Conservation (phyloP, 306 rosid species). For the Spatholobus suberectus region DNA sequence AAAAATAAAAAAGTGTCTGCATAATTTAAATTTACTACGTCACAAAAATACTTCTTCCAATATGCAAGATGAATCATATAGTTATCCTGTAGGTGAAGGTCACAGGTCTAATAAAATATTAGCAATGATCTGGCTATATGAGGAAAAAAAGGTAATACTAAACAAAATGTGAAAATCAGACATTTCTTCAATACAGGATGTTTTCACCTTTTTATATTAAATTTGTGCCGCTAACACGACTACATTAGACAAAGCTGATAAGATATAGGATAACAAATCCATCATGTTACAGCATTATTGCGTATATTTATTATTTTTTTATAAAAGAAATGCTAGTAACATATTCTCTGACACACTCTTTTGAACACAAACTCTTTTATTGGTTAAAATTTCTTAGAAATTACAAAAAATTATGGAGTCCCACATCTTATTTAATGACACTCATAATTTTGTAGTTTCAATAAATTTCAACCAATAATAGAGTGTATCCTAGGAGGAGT, state of each 20-base stretch:
- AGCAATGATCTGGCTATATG: neutral
- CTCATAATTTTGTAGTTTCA: too few species aligned
- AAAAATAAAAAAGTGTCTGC: neutral
- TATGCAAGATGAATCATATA: conserved; percentile 9
- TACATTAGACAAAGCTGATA: conserved; percentile 21
- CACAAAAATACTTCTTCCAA: neutral
- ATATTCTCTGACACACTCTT: too few species aligned
- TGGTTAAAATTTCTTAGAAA: too few species aligned
- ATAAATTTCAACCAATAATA: too few species aligned
- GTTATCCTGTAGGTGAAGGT: conserved; percentile 1
- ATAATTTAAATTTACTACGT: conserved; percentile 26
- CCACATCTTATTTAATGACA: too few species aligned
- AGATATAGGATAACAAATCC: conserved; percentile 1
- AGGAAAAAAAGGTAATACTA: neutral
- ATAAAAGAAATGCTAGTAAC: too few species aligned
- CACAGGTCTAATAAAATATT: neutral
- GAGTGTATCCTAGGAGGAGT: too few species aligned
- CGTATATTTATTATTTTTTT: neutral
- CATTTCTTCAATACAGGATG: neutral
- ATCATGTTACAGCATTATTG: conserved; percentile 23
- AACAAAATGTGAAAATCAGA: conserved; percentile 22
- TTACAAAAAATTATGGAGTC: too few species aligned
- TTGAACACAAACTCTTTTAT: too few species aligned
- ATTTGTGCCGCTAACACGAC: conserved; percentile 4
- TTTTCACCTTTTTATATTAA: neutral